Percentiles rank a stretch among this genome's conserved stretches.
phyloP scores from a whole-genome alignment of 2,329 filamentous ascomycete genomes.

The Calcarisporium arbuscula region DNA sequence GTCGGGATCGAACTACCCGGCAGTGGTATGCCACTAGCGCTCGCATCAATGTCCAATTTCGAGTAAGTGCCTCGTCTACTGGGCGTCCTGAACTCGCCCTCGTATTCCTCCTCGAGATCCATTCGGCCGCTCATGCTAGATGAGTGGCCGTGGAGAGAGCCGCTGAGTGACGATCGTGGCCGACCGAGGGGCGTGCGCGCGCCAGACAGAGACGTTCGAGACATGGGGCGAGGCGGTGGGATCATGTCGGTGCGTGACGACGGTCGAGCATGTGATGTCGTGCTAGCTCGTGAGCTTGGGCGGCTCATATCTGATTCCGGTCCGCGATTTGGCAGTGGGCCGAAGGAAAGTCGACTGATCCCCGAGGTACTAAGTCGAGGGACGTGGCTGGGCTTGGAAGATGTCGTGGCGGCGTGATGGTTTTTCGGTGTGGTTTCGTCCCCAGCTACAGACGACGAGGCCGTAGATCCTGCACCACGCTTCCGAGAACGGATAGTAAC shows the following conservation, averaged over 20 bases:
- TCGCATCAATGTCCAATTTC: constrained; percentile 37
- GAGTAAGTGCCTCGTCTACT: constrained; percentile 50
- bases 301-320: constrained; percentile 44
- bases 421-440: constrained; percentile 47
- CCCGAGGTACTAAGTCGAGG: constrained; percentile 56
- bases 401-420: constrained; percentile 23
- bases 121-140: constrained; percentile 49
- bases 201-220: constrained; percentile 55
- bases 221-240: constrained; percentile 53
- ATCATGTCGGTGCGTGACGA: constrained; percentile 48
- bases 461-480: constrained; percentile 53
- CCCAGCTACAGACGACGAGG: constrained; percentile 42
- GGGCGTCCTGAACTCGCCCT: constrained; percentile 40
- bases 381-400: constrained; percentile 42
- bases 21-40: constrained; percentile 31
- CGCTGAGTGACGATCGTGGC: constrained; percentile 65
- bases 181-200: constrained; percentile 61
- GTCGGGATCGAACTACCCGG: constrained; percentile 41
- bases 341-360: constrained; percentile 58
- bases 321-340: constrained; percentile 51
- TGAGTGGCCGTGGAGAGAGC: constrained; percentile 53
- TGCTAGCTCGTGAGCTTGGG: constrained; percentile 67
- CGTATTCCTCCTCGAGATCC: constrained; percentile 39
- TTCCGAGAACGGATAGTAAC: constrained; percentile 65
- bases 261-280: constrained; percentile 48